Evolutionary conservation across 2,329 filamentous ascomycete species (phyloP).

Genomic region (Plenodomus biglobosus): DNA sequence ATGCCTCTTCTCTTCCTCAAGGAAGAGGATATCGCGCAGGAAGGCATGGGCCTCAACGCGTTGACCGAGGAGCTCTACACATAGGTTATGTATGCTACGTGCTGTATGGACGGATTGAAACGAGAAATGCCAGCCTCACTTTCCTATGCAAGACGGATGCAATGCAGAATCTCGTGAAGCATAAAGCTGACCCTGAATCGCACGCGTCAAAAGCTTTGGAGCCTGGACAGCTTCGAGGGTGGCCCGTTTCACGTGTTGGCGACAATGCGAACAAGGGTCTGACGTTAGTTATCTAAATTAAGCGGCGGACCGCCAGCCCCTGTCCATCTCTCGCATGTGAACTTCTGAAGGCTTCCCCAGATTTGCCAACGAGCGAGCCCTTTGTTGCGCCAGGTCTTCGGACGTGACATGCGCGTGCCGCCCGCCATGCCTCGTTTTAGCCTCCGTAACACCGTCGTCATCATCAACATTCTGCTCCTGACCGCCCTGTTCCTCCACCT

Average conservation of each 20-base stretch:
- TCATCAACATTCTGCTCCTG: constrained; percentile 26
- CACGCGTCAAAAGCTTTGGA: too few relatives aligned
- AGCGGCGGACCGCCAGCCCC: too few relatives aligned
- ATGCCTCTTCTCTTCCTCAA: constrained; percentile 90
- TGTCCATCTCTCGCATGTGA: not conserved
- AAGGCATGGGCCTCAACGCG: constrained; percentile 64
- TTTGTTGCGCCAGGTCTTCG: too few relatives aligned
- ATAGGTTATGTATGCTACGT: not conserved
- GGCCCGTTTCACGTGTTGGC: too few relatives aligned
- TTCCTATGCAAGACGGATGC: not conserved
- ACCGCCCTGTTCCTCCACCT: constrained; percentile 34
- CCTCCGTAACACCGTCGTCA: constrained; percentile 28
- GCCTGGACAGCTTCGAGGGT: too few relatives aligned
- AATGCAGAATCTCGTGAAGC: too few relatives aligned
- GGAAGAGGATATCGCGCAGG: constrained; percentile 82
- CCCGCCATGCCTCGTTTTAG: constrained; percentile 35
- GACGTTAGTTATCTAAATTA: too few relatives aligned
- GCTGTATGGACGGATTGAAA: not conserved
- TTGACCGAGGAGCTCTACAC: constrained; percentile 53
- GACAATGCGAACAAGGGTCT: too few relatives aligned
- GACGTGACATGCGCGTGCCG: not conserved
- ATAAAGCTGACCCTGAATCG: too few relatives aligned
- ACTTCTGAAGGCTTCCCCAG: constrained; percentile 1
- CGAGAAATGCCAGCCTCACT: not conserved
- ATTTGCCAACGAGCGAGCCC: not conserved